Evolutionary conservation across 2,329 filamentous ascomycete genomes (phyloP), one percentile per base, ranked within the genome.

Genomic region (Ambrosiella beaveri): DNA sequence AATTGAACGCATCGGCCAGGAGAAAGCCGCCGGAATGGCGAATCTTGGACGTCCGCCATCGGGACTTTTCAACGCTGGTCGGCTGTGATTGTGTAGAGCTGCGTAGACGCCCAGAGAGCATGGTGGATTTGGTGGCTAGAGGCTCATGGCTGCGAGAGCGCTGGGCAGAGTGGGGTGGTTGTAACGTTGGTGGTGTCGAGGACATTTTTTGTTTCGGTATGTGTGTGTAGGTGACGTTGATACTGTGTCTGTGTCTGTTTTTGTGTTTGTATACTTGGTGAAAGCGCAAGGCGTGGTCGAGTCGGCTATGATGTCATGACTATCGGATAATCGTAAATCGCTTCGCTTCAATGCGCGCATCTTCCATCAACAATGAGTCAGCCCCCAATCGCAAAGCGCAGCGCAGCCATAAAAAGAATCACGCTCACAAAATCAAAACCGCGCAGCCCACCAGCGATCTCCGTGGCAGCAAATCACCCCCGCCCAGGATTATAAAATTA

Each of bases 11-110:
- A 62, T 76, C 75, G 37, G 73, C 68, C 12, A 80, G 69, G 56
- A 80, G 69, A 63, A 80, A 80, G 7, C 73, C 74, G 52, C 75
- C 74, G 62, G 69, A 72, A 5, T 74, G 69, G 13, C 74, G 71
- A 37, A 71, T 68, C 64, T 72, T 77, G 57, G 73, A 68, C 47
- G 64, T 67, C 60, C 67, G 64, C 50, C 66, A 64, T 55, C 47
- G 47, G 15, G 47, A 51, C 19, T 51, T 41, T 15, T 55, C 38
- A 38, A 35, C 47, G 17, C 19, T 47, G n/a, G 44, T 13, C 2
- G 44, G 11, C 2, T 47, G 44, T 51, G 47, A 9, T 11, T 15
- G 11, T 12, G 47, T 51, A 11, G 47, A n/a, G 47, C 47, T 51
- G 17, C 47, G 44, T 13, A 47, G 11, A n/a, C 44, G 44, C 13